Evolutionary conservation across 1,284 basidiomycete genomes (phyloP), one percentile per base, ranked within the genome.

Genomic region (Trichosporon sp.): DNA sequence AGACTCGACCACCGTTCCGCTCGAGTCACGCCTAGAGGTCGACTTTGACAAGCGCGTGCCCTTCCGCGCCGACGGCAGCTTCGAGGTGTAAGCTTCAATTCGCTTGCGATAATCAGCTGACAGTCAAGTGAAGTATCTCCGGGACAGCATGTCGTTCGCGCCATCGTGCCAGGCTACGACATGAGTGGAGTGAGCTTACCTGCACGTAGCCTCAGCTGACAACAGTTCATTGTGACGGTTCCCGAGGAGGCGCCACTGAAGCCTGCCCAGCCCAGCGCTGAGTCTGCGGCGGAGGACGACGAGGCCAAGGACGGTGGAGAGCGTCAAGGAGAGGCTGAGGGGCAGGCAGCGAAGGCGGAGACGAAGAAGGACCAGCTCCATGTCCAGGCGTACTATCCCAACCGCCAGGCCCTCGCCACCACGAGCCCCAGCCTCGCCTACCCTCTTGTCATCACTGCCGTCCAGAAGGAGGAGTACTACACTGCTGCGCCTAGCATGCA

Each of bases 401-500:
- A 89, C 10, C 87, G 89, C 6, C 32, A 62, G 14, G 25, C 60
- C 9, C 77, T 90, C 62, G 83, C 86, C 29, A 85, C 88, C 16
- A 79, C 86, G 0, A 81, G 86, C 1, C 75, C 83, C 3, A 87
- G 90, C 73, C 83, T 92, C 3, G 81, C 86, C 1, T 87, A 91
- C 78, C 90, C 90, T 0, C 79, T 91, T 61, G 72, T 80, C 9
- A 73, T 92, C 52, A 69, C 76, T 2, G 82, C 89, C 1, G 81
- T 84, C 63, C 81, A 81, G 58, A 85, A 82, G 72, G 83, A 87
- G 72, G 91, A 89, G 74, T 92, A 89, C 75, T 84, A 86, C 60
- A 86, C 88, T 23, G 83, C 78, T 16, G 84, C 89, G 73, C 85
- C 86, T 2, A 71, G 73, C 19, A 90, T 92, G 82, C 89, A 91